Conservation (phyloP, 1,284 basidiomycete species). For the Malassezia vespertilionis region DNA sequence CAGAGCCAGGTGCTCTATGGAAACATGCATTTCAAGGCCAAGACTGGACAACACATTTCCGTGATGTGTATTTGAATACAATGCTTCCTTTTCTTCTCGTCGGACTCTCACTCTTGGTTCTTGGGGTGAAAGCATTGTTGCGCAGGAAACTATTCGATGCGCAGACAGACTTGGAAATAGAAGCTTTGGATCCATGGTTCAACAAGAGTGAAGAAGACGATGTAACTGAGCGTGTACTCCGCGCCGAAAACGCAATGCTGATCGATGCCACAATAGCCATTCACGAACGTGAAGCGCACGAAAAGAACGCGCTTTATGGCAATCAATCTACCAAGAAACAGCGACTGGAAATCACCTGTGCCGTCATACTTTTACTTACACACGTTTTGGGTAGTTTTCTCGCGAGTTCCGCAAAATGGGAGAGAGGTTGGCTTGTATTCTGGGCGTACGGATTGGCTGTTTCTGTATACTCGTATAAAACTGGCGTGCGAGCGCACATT, state of each 20-base stretch:
- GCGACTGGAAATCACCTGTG: constrained; percentile 21
- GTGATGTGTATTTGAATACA: too few relatives aligned
- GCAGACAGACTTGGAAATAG: too few relatives aligned
- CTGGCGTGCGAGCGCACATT: constrained; percentile 24
- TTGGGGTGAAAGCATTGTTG: too few relatives aligned
- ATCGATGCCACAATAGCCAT: constrained; percentile 41
- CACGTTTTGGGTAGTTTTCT: constrained; percentile 22
- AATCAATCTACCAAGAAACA: too few relatives aligned
- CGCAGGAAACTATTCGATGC: too few relatives aligned
- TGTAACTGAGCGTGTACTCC: constrained; percentile 29
- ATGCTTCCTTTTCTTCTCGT: too few relatives aligned
- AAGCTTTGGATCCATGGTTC: too few relatives aligned
- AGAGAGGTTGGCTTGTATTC: constrained; percentile 21
- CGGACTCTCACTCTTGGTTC: too few relatives aligned
- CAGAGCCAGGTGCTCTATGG: too few relatives aligned
- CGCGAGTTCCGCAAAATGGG: constrained; percentile 14
- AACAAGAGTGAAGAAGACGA: too few relatives aligned
- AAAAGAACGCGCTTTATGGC: background rate
- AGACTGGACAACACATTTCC: too few relatives aligned
- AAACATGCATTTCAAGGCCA: too few relatives aligned
- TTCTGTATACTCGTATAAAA: constrained; percentile 22
- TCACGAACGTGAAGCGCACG: constrained; percentile 16
- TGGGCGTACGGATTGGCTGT: constrained; percentile 35
- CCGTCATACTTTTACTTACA: constrained; percentile 20
- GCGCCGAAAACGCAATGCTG: constrained; percentile 43